Conservation (phyloP, 208 protist genomes). For the Leishmania lainsoni region DNA sequence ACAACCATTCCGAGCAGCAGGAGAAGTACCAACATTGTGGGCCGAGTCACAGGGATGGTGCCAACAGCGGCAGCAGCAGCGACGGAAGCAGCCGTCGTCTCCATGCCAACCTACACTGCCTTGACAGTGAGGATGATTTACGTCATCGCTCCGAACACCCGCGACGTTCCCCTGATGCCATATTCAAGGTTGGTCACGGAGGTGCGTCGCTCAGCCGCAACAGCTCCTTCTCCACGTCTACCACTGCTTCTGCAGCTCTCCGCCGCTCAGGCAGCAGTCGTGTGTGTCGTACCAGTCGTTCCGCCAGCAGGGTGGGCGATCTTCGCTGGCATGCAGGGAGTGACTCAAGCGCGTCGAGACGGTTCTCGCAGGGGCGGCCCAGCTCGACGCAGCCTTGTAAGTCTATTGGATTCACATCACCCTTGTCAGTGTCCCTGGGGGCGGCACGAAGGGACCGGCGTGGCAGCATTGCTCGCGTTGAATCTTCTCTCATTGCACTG, state of each 20-base stretch:
- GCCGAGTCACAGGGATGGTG: neutral
- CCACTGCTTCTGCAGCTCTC: neutral
- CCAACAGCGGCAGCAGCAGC: conserved; percentile 6
- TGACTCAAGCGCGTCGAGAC: neutral
- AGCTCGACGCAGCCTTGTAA: neutral
- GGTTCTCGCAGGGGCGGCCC: neutral
- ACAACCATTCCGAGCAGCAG: neutral
- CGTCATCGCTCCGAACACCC: neutral
- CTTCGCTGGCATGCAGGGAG: neutral
- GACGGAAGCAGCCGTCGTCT: neutral
- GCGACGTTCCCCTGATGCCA: neutral
- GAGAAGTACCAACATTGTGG: neutral
- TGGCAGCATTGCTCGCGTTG: conserved; percentile 40
- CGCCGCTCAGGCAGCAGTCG: neutral
- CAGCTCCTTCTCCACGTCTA: neutral
- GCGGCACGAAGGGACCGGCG: conserved; percentile 4
- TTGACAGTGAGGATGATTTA: neutral
- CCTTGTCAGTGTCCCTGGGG: neutral
- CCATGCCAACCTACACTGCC: neutral
- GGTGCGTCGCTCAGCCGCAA: neutral
- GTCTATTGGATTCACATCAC: neutral
- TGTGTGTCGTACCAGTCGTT: conserved; percentile 1
- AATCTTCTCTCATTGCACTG: conserved; percentile 39
- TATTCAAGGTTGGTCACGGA: neutral
- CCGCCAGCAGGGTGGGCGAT: neutral